Conservation (phyloP, 2,329 filamentous ascomycete species). For the Ophiocordyceps camponoti-floridani region DNA sequence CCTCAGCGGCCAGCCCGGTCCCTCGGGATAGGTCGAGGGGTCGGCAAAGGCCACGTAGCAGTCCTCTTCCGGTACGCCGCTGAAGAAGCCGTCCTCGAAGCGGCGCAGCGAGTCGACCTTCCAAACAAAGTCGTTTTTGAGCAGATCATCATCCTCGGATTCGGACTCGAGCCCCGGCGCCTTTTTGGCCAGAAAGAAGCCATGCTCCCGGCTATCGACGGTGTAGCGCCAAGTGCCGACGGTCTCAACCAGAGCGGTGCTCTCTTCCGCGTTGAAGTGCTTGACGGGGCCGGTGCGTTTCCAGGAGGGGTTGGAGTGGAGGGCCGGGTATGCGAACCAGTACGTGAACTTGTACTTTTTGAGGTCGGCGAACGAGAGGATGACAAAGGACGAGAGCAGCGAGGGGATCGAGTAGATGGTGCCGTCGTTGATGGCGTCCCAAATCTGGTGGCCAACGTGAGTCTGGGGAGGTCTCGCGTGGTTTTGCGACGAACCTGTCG, state of each 20-base stretch:
- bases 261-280: slow-evolving; percentile 49
- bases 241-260: slow-evolving; percentile 58
- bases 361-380: slow-evolving; percentile 84
- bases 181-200: slow-evolving; percentile 90
- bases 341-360: slow-evolving; percentile 98
- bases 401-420: slow-evolving; percentile 93
- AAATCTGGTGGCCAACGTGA: slow-evolving; percentile 41
- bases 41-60: slow-evolving; percentile 78
- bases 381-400: slow-evolving; percentile 70
- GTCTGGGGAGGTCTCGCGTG: too few relatives aligned
- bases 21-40: slow-evolving; percentile 73
- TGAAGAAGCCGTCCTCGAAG: slow-evolving; percentile 81
- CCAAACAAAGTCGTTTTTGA: slow-evolving; percentile 53
- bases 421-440: slow-evolving; percentile 93
- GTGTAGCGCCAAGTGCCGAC: slow-evolving; percentile 78
- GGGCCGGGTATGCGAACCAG: slow-evolving; percentile 89
- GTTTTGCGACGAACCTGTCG: slow-evolving; percentile 40
- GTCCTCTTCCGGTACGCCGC: slow-evolving; percentile 50
- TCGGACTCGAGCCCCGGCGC: slow-evolving; percentile 28
- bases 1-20: slow-evolving; percentile 82
- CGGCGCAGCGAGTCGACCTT: slow-evolving; percentile 54
- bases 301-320: slow-evolving; percentile 82
- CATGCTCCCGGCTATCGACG: slow-evolving; percentile 68
- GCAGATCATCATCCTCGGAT: slow-evolving; percentile 26
- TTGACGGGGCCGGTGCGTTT: slow-evolving; percentile 36